Base-by-base conservation (phyloP, 2,329 filamentous ascomycete genomes). In the Trichoderma sp. region DNA sequence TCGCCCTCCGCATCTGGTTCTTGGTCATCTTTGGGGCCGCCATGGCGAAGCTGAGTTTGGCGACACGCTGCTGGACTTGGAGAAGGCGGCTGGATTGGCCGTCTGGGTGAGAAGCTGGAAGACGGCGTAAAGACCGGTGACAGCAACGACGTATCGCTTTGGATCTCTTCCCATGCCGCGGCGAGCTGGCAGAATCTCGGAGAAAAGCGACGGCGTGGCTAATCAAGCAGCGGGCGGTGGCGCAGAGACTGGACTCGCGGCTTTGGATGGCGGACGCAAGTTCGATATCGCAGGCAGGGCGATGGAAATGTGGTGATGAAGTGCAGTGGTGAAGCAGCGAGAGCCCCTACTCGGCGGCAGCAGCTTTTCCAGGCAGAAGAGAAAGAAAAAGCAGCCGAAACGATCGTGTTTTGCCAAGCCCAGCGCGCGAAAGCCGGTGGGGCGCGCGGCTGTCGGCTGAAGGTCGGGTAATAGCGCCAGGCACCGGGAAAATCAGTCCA, bases 1-100 rank as follows among this genome's bases (percentile, higher is more conserved):
- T 94, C 58, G 93, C 92, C 78, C 94, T 89, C 78, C 93, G 88
- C 84, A 94, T 90, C 81, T 97, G 93, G 81, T 97, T 97, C 84
- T 97, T 98, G 78, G 91, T 93, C 83, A 91, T 89, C 83, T 94
- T 96, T 72, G 84, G 80, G 72, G 83, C 79, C 75, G 86, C 87
- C 88, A 90, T 90, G 76, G 78, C 83, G 75, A 73, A 59, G 63
- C 63, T 15, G 71, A 68, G 68, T 50, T 69, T 66, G 71, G 72
- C 71, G 75, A 73, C 70, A 64, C 69, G 71, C 72, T 70, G 71
- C 71, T 71, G n/a, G 75, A 70, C 57, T 71, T 74, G 64, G 71
- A 70, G 56, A 69, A 74, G 42, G 73, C 71, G 66, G 71, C 68
- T 54, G 76, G 77, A 70, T 77, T 78, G 35, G 73, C 73, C 63